These are phyloP conservation scores for Phytophthora chlamydospora DNA, from an alignment of 352 stramenopile species.

Conservation along the genomic window DNA sequence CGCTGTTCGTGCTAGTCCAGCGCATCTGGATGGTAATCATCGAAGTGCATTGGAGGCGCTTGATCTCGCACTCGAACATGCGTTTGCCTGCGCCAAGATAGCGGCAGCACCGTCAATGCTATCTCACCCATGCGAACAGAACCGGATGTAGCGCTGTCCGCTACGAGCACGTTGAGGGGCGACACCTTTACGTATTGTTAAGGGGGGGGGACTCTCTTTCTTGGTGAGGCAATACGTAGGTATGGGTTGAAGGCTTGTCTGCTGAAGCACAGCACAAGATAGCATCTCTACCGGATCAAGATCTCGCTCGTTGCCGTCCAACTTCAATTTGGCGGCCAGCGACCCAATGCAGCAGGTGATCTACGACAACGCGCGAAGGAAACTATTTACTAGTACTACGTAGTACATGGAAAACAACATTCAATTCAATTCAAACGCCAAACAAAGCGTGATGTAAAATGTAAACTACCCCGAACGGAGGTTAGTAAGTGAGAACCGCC, in stretches of 20 bases:
- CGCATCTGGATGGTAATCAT: conserved; percentile 16
- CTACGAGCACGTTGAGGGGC: too few relatives aligned
- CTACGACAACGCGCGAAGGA: too few relatives aligned
- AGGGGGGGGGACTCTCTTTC: background rate
- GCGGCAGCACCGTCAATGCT: conserved; percentile 10
- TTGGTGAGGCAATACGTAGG: too few relatives aligned
- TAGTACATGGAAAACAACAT: too few relatives aligned
- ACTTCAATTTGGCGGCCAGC: too few relatives aligned
- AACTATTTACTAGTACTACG: too few relatives aligned
- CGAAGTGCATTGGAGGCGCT: background rate
- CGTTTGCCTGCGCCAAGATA: conserved; percentile 14
- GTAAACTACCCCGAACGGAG: background rate
- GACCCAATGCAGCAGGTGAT: too few relatives aligned
- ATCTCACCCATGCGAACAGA: conserved; percentile 5
- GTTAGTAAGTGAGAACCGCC: background rate
- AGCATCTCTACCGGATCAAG: too few relatives aligned
- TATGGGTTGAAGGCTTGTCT: too few relatives aligned
- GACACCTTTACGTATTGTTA: background rate
- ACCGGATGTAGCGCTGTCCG: background rate
- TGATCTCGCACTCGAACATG: background rate
- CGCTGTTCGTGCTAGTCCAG: conserved; percentile 2
- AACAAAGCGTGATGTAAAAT: background rate
- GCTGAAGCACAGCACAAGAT: too few relatives aligned
- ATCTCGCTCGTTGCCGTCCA: too few relatives aligned
- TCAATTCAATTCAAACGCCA: too few relatives aligned